phyloP scores from a whole-genome alignment of 2,329 filamentous ascomycete genomes.

The Sarocladium kiliense region DNA sequence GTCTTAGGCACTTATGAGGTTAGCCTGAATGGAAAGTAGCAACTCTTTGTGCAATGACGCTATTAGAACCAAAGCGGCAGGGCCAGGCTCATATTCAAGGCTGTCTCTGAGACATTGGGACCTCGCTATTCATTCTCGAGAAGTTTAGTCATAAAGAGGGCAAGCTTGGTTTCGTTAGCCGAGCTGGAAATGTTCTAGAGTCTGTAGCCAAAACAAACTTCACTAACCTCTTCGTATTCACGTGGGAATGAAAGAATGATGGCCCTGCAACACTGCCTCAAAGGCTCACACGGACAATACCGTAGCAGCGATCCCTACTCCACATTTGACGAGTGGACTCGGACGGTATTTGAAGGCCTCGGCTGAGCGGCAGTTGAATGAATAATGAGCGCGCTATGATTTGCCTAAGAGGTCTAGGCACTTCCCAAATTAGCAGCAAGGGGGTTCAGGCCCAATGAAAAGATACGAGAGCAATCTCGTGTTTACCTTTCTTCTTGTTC shows the following conservation, averaged over 20 bases:
- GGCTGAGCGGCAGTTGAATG: neutral
- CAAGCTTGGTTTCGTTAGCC: neutral
- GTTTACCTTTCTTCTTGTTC: too few species aligned
- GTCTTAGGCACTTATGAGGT: too few species aligned
- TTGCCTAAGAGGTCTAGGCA: neutral
- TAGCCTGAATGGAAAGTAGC: too few species aligned
- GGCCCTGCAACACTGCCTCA: neutral
- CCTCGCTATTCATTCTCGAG: neutral
- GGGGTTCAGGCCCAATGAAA: neutral
- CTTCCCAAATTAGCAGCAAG: neutral
- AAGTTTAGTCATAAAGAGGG: neutral
- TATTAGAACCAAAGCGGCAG: too few species aligned
- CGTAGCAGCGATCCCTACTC: too few species aligned
- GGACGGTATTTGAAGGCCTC: neutral
- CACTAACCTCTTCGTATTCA: neutral
- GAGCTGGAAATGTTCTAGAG: neutral
- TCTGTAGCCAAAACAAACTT: neutral
- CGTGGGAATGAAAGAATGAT: neutral
- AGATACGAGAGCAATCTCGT: slow-evolving; percentile 2
- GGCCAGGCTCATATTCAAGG: neutral
- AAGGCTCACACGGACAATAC: too few species aligned
- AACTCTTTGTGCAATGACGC: too few species aligned
- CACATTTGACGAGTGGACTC: too few species aligned
- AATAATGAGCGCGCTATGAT: slow-evolving; percentile 7
- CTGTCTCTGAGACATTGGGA: neutral